Base-by-base conservation (phyloP, 2,329 filamentous ascomycete species). In the Fusarium sp. region DNA sequence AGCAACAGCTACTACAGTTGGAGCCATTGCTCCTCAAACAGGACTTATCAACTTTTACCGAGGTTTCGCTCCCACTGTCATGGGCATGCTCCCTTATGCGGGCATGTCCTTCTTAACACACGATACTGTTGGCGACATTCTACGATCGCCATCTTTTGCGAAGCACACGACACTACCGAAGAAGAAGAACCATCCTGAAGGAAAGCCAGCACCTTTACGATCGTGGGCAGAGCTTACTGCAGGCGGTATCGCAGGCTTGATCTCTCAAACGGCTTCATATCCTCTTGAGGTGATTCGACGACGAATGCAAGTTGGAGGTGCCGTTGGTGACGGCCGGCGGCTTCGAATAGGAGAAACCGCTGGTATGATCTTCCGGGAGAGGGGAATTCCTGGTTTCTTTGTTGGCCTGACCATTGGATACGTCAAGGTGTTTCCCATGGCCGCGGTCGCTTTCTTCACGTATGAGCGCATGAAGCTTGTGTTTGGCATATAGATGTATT, bases 71-170 rank as follows among this genome's bases (percentile, higher is more conserved):
- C 93, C 95, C 0, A 98, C 96, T 0, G 82, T 99, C 8, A 86
- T 97, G 66, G 96, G 96, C 75, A 99, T 99, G 95, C 85, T 99
- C 2, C 96, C 96, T 0, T 99, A 99, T 78, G 96, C 96, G 2
- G 96, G 96, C 75, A 91, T 97, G 77, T 97, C 94, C 2, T 99
- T 99, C 83, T 87, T 99, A 42, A 97, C 94, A 0, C 96, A 99
- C 83, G 96, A 99, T 80, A 94, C 93, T 7, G 89, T 92, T 42
- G 93, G 93, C 67, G 96, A 99, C 80, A 77, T 96, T 49, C 87
- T 99, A 75, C 93, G 95, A 20, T 86, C 88, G 60, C 90, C 91
- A 0, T 70, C 80, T 2, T 76, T 98, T 10, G 90, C 92, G 7
- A 79, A 86, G 48, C 93, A 93, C 79, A 97, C 95, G 7, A 94